Percentiles rank a stretch among this genome's conserved stretches.
phyloP scores from a whole-genome alignment of 306 rosid genomes.

The Carpinus viminea region DNA sequence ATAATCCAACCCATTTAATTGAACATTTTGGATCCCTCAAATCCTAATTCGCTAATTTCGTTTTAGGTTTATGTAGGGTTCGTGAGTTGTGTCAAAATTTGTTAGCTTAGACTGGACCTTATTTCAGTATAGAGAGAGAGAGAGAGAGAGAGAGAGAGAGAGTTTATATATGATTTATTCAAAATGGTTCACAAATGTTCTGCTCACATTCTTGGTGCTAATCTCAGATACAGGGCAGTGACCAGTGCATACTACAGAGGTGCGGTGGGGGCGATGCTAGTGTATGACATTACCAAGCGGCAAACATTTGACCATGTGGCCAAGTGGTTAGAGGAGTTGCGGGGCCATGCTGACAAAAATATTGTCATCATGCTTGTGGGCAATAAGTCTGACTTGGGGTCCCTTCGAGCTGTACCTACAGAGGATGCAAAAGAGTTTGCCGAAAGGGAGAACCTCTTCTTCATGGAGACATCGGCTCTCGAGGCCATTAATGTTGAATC shows the following conservation, averaged over 20 bases:
- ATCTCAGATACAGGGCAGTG: constrained; percentile 88
- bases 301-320: constrained; percentile 72
- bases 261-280: constrained; percentile 87
- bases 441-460: constrained; percentile 70
- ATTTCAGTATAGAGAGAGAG: neutral
- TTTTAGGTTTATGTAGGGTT: no score
- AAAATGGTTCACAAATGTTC: neutral
- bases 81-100: no score
- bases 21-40: no score
- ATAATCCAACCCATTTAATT: no score
- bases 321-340: constrained; percentile 83
- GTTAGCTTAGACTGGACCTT: neutral
- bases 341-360: constrained; percentile 73
- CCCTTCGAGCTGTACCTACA: constrained; percentile 64
- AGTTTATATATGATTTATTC: neutral
- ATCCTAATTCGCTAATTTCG: no score
- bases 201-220: constrained; percentile 29
- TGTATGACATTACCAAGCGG: constrained; percentile 81
- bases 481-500: constrained; percentile 82
- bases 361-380: constrained; percentile 86
- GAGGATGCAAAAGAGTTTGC: constrained; percentile 83
- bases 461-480: constrained; percentile 92
- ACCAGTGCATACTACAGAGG: constrained; percentile 97
- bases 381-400: constrained; percentile 79
- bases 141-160: neutral